phyloP scores from a whole-genome alignment of 1,284 basidiomycete species.

The Porogramme epimiltina region DNA sequence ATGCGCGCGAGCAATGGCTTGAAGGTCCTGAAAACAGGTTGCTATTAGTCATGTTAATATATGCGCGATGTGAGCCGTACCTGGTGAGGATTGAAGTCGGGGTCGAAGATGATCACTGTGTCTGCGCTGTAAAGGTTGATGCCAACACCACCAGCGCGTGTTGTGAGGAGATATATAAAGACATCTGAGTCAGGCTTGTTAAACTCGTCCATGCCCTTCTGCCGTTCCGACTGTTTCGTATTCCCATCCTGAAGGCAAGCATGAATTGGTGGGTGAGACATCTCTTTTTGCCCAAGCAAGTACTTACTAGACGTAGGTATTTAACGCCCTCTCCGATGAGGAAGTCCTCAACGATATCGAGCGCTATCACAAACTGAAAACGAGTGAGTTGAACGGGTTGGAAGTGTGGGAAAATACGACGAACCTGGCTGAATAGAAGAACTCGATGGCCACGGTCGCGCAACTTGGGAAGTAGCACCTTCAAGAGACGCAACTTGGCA shows the following conservation, averaged over 20 bases:
- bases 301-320: conserved; percentile 82
- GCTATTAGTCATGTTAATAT: background rate
- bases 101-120: conserved; percentile 91
- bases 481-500: conserved; percentile 86
- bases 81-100: conserved; percentile 95
- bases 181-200: conserved; percentile 86
- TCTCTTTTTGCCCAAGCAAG: background rate
- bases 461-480: conserved; percentile 82
- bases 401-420: background rate
- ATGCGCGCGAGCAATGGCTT: conserved; percentile 90
- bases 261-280: too few species aligned
- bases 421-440: conserved; percentile 96
- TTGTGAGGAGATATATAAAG: conserved; percentile 91
- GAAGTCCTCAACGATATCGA: conserved; percentile 94
- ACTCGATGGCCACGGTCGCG: conserved; percentile 91
- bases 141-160: conserved; percentile 94
- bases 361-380: conserved; percentile 85
- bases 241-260: conserved; percentile 74
- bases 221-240: conserved; percentile 84
- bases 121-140: conserved; percentile 91
- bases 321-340: conserved; percentile 87
- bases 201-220: conserved; percentile 94
- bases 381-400: background rate
- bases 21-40: conserved; percentile 54
- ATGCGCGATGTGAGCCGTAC: conserved; percentile 42